Base-by-base conservation (phyloP, 2,329 filamentous ascomycete genomes). In the Metarhizium brunneum region DNA sequence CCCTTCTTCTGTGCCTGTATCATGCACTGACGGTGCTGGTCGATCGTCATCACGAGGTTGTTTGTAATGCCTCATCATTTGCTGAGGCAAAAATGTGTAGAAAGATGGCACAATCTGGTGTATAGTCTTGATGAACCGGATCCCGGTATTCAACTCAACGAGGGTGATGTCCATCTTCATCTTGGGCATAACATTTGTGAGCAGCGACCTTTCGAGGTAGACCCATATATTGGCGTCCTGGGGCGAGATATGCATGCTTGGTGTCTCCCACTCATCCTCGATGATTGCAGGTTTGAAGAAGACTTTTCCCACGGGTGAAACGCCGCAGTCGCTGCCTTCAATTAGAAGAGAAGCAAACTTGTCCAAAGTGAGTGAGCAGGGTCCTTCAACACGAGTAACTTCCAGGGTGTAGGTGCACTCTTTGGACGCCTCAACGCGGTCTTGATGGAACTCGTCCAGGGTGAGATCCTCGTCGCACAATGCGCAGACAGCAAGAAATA, bases 1-100 rank as follows among this genome's bases (percentile, higher is more conserved):
- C 6, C 13, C 32, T 13, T 62, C 64, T 14, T 66, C 65, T 2
- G 62, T 67, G 36, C 53, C 43, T 2, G 57, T 56, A 52, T 76
- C 62, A 11, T 73, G 62, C 2, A 76, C 68, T 1, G 76, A 80
- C 3, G 73, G 76, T 2, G 74, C 71, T 3, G 75, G 74, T 0
- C 78, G 73, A 14, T 76, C 69, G 32, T 73, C 73, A 1, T 62
- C 62, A 2, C 65, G 65, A 0, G 85, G 85, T 29, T 79, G 70
- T 66, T 84, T 88, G 78, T 81, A 91, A 18, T 76, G 68, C 25
- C 76, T 63, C 85, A 92, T 88, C 60, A 88, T 71, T 61, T 86
- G 81, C 66, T 92, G 89, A 1, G 81, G 78, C 30, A 91, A 71
- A 56, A 83, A 82, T 0, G 75, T 79, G 64, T 87, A 83, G 65